These are phyloP conservation scores for Tolypocladium guangdongense DNA, from an alignment of 2,329 filamentous ascomycete species.

Conservation along the genomic window DNA sequence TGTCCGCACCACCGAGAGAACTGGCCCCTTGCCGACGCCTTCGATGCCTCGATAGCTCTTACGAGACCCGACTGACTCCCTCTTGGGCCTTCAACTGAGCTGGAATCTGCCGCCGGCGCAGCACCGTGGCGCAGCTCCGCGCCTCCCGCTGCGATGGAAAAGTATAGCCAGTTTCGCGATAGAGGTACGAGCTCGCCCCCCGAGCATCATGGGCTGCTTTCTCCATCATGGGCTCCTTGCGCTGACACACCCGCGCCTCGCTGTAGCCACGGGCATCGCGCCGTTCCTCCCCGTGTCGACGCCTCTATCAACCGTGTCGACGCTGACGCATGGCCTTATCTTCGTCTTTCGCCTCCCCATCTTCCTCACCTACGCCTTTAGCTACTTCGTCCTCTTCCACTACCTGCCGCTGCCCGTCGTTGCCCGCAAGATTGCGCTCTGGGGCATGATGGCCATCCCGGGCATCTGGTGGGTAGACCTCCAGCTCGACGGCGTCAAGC, in stretches of 20 bases:
- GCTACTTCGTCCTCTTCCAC: slow-evolving; percentile 75
- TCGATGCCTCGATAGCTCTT: background rate
- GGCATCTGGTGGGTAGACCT: slow-evolving; percentile 98
- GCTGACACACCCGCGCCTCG: background rate
- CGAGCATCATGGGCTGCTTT: background rate
- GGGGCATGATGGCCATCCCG: slow-evolving; percentile 77
- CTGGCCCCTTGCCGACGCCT: background rate
- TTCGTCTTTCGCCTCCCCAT: slow-evolving; percentile 74
- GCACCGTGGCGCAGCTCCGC: background rate
- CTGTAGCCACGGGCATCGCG: slow-evolving; percentile 80
- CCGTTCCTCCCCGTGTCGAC: slow-evolving; percentile 81
- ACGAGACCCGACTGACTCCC: background rate
- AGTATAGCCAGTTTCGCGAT: slow-evolving; percentile 87
- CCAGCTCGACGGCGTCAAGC: slow-evolving; percentile 94
- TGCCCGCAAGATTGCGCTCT: slow-evolving; percentile 73
- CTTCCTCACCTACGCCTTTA: slow-evolving; percentile 53
- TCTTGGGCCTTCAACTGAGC: background rate
- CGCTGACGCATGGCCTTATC: slow-evolving; percentile 57
- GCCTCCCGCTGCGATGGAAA: slow-evolving; percentile 57
- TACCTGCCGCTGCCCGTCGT: slow-evolving; percentile 57
- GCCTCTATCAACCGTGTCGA: slow-evolving; percentile 49
- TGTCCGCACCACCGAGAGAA: background rate
- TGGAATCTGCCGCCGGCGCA: background rate
- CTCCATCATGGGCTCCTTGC: background rate
- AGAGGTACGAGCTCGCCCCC: slow-evolving; percentile 49